Conservation (phyloP, 2,329 filamentous ascomycete genomes). For the Neofusicoccum parvum region DNA sequence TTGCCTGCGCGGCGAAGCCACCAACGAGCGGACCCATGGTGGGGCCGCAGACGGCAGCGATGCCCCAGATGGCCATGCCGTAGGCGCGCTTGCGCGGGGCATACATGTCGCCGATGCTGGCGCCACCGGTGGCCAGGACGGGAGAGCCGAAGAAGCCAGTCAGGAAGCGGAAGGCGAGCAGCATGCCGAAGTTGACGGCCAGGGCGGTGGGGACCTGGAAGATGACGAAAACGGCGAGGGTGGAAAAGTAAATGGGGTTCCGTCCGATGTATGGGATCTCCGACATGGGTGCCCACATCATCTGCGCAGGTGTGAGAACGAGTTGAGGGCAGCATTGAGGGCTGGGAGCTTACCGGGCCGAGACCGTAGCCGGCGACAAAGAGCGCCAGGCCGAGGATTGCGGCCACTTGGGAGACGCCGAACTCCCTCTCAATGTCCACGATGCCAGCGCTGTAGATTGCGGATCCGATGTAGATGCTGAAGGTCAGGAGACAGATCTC, state of each 20-base stretch:
- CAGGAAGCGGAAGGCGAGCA: constrained; percentile 54
- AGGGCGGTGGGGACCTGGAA: constrained; percentile 50
- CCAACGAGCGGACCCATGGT: constrained; percentile 47
- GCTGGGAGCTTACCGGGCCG: constrained; percentile 29
- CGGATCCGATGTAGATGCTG: constrained; percentile 49
- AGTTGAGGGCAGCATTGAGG: neutral
- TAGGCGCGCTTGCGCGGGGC: constrained; percentile 42
- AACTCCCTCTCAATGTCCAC: constrained; percentile 40
- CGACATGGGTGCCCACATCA: constrained; percentile 47
- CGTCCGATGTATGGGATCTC: constrained; percentile 53
- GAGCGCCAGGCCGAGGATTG: constrained; percentile 48
- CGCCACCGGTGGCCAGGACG: constrained; percentile 49
- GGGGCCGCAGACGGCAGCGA: constrained; percentile 45
- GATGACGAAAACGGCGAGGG: constrained; percentile 49
- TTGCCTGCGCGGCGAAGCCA: constrained; percentile 42
- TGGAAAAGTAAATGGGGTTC: constrained; percentile 47
- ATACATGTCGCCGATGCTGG: constrained; percentile 51
- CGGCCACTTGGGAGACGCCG: constrained; percentile 42
- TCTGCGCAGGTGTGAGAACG: constrained; percentile 1
- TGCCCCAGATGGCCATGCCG: constrained; percentile 44
- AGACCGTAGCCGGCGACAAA: constrained; percentile 36
- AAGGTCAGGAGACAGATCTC: constrained; percentile 53
- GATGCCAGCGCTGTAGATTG: constrained; percentile 50
- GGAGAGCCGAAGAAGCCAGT: constrained; percentile 53
- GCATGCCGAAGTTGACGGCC: constrained; percentile 53